These are phyloP conservation scores for Monosporascus sp. DNA, from an alignment of 2,329 filamentous ascomycete genomes.

Conservation along the genomic window DNA sequence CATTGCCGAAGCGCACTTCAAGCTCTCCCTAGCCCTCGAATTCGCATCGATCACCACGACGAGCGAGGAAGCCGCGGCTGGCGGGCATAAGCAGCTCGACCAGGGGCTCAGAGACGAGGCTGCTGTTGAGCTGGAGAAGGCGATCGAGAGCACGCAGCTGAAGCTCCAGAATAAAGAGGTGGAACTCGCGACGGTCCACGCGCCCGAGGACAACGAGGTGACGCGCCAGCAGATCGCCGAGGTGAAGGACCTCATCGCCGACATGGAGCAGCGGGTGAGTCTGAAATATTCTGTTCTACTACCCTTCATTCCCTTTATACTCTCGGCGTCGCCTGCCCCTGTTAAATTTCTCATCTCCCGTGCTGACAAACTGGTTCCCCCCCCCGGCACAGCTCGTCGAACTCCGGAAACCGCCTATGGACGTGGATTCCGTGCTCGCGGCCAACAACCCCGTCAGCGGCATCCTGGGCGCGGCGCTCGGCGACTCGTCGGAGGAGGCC, in stretches of 20 bases:
- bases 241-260: slow-evolving; percentile 70
- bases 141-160: slow-evolving; percentile 66
- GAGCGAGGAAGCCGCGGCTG: slow-evolving; percentile 44
- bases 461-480: slow-evolving; percentile 58
- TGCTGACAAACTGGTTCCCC: slow-evolving; percentile 10
- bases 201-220: slow-evolving; percentile 62
- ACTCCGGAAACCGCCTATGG: slow-evolving; percentile 57
- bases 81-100: slow-evolving; percentile 51
- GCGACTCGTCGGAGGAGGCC: slow-evolving; percentile 55
- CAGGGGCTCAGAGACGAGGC: slow-evolving; percentile 68
- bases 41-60: slow-evolving; percentile 75
- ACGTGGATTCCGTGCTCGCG: slow-evolving; percentile 50
- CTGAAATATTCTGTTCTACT: neutral
- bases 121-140: slow-evolving; percentile 64
- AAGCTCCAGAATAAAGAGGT: slow-evolving; percentile 68
- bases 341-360: slow-evolving; percentile 4
- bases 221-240: slow-evolving; percentile 61
- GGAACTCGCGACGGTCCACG: slow-evolving; percentile 56
- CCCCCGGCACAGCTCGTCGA: slow-evolving; percentile 54
- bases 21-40: slow-evolving; percentile 89
- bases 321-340: slow-evolving; percentile 16
- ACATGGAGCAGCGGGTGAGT: slow-evolving; percentile 71
- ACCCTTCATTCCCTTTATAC: slow-evolving; percentile 15
- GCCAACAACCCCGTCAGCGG: slow-evolving; percentile 48
- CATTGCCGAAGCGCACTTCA: slow-evolving; percentile 92